Percentiles rank a stretch among this genome's conserved stretches.
phyloP scores from a whole-genome alignment of 352 stramenopile species.

The Ochromonadaceae sp. region DNA sequence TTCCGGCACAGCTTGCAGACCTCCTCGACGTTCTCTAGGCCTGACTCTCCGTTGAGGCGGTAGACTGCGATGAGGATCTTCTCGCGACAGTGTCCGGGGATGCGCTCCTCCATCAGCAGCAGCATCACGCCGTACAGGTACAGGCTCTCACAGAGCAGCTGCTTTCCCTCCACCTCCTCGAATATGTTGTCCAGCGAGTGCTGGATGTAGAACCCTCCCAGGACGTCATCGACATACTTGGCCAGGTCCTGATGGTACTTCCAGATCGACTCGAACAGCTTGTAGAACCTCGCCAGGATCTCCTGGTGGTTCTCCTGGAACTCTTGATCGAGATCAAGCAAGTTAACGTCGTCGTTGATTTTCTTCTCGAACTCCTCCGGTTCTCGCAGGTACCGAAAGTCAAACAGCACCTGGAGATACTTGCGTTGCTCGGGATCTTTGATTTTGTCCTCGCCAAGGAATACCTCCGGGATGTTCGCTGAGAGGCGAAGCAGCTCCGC shows the following conservation, averaged over 20 bases:
- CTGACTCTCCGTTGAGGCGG: slow-evolving; percentile 54
- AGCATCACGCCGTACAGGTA: slow-evolving; percentile 88
- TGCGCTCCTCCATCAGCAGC: slow-evolving; percentile 68
- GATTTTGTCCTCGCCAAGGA: slow-evolving; percentile 29
- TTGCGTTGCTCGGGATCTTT: slow-evolving; percentile 22
- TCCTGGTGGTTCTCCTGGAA: slow-evolving; percentile 69
- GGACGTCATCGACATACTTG: slow-evolving; percentile 72
- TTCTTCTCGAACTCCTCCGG: slow-evolving; percentile 81
- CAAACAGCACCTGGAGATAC: slow-evolving; percentile 64
- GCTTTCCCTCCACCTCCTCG: slow-evolving; percentile 72
- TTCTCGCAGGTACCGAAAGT: slow-evolving; percentile 83
- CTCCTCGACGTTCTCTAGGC: slow-evolving; percentile 68
- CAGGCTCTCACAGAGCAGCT: slow-evolving; percentile 79
- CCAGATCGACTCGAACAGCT: slow-evolving; percentile 62
- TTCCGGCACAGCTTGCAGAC: slow-evolving; percentile 71
- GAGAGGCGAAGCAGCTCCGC: slow-evolving; percentile 73
- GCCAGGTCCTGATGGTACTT: slow-evolving; percentile 77
- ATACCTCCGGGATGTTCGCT: slow-evolving; percentile 55
- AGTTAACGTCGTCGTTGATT: slow-evolving; percentile 42
- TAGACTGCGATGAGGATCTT: slow-evolving; percentile 57
- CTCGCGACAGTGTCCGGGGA: slow-evolving; percentile 64
- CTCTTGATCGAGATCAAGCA: slow-evolving; percentile 72
- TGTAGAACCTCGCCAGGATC: slow-evolving; percentile 64
- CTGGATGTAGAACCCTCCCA: slow-evolving; percentile 83
- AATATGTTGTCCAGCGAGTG: slow-evolving; percentile 82